These are phyloP conservation scores for Yamadazyma jaroonii DNA, from an alignment of 1,139 yeast species.

Conservation along the genomic window DNA sequence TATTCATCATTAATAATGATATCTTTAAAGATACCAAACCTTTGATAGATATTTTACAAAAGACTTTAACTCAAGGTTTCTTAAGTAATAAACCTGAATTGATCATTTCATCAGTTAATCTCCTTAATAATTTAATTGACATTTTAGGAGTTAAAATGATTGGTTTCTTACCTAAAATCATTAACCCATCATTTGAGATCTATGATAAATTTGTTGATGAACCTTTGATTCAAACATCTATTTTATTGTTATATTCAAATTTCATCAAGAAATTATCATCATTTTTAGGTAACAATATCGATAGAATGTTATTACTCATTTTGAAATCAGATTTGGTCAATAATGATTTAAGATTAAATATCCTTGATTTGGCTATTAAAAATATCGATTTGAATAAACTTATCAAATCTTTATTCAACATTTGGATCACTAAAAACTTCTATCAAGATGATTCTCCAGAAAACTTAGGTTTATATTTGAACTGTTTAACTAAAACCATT, in stretches of 20 bases:
- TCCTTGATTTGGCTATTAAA: conserved; percentile 63
- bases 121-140: conserved; percentile 66
- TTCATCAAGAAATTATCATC: conserved; percentile 83
- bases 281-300: conserved; percentile 64
- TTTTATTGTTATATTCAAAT: conserved; percentile 69
- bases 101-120: conserved; percentile 72
- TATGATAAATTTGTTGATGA: conserved; percentile 37
- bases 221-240: conserved; percentile 57
- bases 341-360: conserved; percentile 57
- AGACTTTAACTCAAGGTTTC: conserved; percentile 57
- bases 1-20: conserved; percentile 33
- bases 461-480: conserved; percentile 69
- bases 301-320: conserved; percentile 55
- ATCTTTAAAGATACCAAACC: conserved; percentile 42
- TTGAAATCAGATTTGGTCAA: conserved; percentile 59
- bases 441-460: conserved; percentile 43
- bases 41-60: conserved; percentile 47
- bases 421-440: conserved; percentile 49
- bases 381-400: conserved; percentile 67
- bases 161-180: conserved; percentile 79
- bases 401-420: conserved; percentile 55
- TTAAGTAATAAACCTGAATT: conserved; percentile 55
- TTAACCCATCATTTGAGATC: conserved; percentile 68
- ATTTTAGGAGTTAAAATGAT: conserved; percentile 82
- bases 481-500: conserved; percentile 60